Evolutionary conservation across 2,329 filamentous ascomycete species (phyloP).

Genomic region (Epichloe typhina): DNA sequence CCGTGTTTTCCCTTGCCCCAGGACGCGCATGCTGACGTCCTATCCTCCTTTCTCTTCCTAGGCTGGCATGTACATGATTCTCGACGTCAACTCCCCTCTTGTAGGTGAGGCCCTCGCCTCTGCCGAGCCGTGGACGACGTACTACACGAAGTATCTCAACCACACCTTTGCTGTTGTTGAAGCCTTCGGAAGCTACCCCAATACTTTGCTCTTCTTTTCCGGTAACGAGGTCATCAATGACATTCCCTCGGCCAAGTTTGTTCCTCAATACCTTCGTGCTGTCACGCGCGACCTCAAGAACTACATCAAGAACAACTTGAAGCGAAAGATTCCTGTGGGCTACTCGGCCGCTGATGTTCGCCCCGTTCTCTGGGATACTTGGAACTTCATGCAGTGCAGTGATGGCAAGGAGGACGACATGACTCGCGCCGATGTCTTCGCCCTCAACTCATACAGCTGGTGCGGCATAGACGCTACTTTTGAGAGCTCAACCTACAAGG

Average conservation of each 20-base stretch:
- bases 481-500: slow-evolving; percentile 47
- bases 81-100: slow-evolving; percentile 53
- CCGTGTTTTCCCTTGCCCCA: not conserved
- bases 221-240: slow-evolving; percentile 69
- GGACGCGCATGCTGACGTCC: not conserved
- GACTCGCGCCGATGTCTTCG: slow-evolving; percentile 61
- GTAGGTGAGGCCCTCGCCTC: slow-evolving; percentile 44
- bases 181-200: slow-evolving; percentile 53
- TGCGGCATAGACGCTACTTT: slow-evolving; percentile 50
- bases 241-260: slow-evolving; percentile 41
- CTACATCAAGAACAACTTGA: slow-evolving; percentile 59
- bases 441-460: slow-evolving; percentile 62
- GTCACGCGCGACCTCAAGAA: slow-evolving; percentile 70
- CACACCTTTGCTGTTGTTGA: slow-evolving; percentile 54
- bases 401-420: slow-evolving; percentile 40
- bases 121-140: slow-evolving; percentile 42
- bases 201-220: slow-evolving; percentile 61
- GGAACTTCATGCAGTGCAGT: slow-evolving; percentile 62
- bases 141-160: slow-evolving; percentile 48
- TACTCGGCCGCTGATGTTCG: slow-evolving; percentile 75
- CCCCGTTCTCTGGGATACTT: slow-evolving; percentile 57
- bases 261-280: slow-evolving; percentile 60
- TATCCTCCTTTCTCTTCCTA: slow-evolving; percentile 7
- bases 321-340: slow-evolving; percentile 59
- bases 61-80: slow-evolving; percentile 56